Evolutionary conservation across 768 basidiomycete genomes (phyloP).

Genomic region (Suillus discolor): DNA sequence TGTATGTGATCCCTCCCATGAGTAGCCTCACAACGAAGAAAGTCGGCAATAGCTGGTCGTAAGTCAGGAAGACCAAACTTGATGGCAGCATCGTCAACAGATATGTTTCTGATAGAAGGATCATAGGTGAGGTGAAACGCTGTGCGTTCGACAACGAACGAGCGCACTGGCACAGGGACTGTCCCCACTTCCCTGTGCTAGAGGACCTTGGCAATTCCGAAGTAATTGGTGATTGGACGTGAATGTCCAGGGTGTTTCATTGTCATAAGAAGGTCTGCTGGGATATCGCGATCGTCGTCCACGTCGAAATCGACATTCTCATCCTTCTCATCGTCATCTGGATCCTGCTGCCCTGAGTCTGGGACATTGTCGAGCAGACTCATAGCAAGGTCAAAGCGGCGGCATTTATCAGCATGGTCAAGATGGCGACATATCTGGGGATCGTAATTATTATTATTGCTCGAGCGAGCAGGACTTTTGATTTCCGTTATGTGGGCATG

Average conservation of each 20-base stretch:
- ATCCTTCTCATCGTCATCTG: slow-evolving; percentile 17
- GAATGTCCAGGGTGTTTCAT: neutral
- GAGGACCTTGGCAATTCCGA: neutral
- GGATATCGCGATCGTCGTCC: neutral
- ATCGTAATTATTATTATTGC: too few species aligned
- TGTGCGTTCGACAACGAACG: slow-evolving; percentile 15
- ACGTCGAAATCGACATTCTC: slow-evolving; percentile 6
- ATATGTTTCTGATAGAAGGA: slow-evolving; percentile 21
- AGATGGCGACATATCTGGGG: too few species aligned
- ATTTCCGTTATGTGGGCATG: too few species aligned
- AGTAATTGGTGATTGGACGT: slow-evolving; percentile 1
- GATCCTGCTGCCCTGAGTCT: slow-evolving; percentile 31
- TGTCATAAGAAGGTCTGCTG: neutral
- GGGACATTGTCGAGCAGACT: neutral
- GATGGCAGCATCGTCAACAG: slow-evolving; percentile 24
- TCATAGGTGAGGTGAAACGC: slow-evolving; percentile 29
- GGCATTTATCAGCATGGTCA: too few species aligned
- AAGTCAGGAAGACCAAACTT: slow-evolving; percentile 15
- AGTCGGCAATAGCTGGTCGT: slow-evolving; percentile 15
- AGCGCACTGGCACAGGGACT: slow-evolving; percentile 16
- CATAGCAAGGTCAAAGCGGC: neutral
- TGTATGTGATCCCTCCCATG: neutral
- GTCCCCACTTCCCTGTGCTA: neutral
- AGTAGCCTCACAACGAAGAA: neutral
- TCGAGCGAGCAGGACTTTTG: too few species aligned